Evolutionary conservation across 352 stramenopile genomes (phyloP).

Genomic region (Phytopythium montanum): DNA sequence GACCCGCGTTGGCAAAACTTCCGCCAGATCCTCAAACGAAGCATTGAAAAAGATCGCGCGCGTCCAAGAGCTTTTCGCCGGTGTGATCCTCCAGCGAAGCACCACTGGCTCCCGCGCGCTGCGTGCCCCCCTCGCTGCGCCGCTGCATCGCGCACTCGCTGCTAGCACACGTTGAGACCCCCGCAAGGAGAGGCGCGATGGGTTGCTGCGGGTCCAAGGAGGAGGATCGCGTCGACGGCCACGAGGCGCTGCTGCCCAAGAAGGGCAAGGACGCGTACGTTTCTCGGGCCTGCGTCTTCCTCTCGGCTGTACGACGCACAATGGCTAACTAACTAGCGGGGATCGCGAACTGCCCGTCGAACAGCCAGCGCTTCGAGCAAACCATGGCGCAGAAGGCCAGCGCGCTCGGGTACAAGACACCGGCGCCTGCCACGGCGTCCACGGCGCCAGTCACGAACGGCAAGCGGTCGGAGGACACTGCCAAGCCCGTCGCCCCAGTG

Average conservation of each 20-base stretch:
- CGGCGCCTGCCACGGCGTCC: slow-evolving; percentile 15
- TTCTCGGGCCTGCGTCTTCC: not conserved
- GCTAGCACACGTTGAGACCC: no score
- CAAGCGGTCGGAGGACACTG: slow-evolving; percentile 18
- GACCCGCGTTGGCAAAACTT: no score
- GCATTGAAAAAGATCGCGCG: no score
- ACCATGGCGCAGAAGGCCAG: slow-evolving; percentile 27
- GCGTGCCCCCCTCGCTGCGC: no score
- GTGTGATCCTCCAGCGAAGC: no score
- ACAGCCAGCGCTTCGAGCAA: slow-evolving; percentile 19
- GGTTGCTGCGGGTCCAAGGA: slow-evolving; percentile 68
- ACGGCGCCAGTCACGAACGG: slow-evolving; percentile 18
- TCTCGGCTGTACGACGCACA: not conserved
- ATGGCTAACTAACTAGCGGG: no score
- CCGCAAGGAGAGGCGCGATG: slow-evolving; percentile 22
- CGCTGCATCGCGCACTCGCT: no score
- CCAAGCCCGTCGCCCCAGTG: slow-evolving; percentile 22
- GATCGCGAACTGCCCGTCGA: slow-evolving; percentile 12
- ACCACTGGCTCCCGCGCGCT: no score
- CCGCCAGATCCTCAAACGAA: no score
- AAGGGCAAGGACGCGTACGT: slow-evolving; percentile 34
- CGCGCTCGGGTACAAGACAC: slow-evolving; percentile 27
- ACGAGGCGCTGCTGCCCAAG: slow-evolving; percentile 53
- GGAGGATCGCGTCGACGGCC: slow-evolving; percentile 59
- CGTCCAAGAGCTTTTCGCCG: no score